phyloP scores from a whole-genome alignment of 257 asterid genomes.

The Ilex aquifolium region DNA sequence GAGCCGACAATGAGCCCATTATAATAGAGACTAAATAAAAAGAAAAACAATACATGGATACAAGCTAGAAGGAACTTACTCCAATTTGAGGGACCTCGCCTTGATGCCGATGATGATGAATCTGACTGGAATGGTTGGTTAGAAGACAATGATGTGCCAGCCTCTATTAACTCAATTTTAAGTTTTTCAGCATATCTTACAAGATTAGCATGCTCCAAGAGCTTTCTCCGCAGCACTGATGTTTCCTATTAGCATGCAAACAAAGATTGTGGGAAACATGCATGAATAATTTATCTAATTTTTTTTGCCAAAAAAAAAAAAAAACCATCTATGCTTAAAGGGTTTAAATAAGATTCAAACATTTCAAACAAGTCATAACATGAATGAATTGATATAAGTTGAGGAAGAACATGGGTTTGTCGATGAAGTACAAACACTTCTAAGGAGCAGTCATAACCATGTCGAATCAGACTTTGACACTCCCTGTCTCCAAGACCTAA shows the following conservation, averaged over 20 bases:
- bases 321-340: too few relatives aligned
- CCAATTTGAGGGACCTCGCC: slow-evolving; percentile 56
- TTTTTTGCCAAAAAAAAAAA: too few relatives aligned
- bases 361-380: too few relatives aligned
- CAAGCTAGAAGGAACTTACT: slow-evolving; percentile 44
- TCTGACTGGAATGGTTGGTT: slow-evolving; percentile 35
- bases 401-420: too few relatives aligned
- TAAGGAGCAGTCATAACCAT: too few relatives aligned
- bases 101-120: slow-evolving; percentile 67
- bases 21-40: not conserved
- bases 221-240: slow-evolving; percentile 70
- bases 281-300: too few relatives aligned
- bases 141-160: slow-evolving; percentile 41
- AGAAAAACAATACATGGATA: not conserved
- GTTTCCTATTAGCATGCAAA: slow-evolving; percentile 48
- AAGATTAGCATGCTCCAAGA: slow-evolving; percentile 68
- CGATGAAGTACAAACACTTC: too few relatives aligned
- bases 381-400: too few relatives aligned
- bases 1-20: not conserved
- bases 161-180: slow-evolving; percentile 56
- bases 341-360: too few relatives aligned
- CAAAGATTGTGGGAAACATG: not conserved
- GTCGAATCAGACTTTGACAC: too few relatives aligned
- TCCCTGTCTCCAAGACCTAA: too few relatives aligned
- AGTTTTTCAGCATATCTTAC: slow-evolving; percentile 66